Base-by-base conservation (phyloP, 2,329 filamentous ascomycete genomes). In the Verticillium alfalfae region DNA sequence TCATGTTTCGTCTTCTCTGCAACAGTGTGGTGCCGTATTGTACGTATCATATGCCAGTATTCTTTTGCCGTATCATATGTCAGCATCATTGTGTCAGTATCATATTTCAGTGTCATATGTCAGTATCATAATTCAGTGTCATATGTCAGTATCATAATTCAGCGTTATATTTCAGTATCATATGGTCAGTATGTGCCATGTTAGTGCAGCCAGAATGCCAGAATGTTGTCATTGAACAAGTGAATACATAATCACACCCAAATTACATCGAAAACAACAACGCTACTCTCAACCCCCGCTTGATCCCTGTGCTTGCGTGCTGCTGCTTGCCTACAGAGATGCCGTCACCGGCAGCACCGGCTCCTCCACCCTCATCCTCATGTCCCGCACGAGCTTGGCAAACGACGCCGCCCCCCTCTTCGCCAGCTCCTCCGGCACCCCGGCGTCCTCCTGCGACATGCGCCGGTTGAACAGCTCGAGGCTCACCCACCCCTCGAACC, bases 401-500 rank as follows among this genome's bases (percentile, higher is more conserved):
- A 79, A 81, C 0, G 87, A 87, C 13, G 84, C 79, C 0, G 71
- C 73, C 0, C 82, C 74, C 75, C 70, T 81, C 74, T 70, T 88
- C 77, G 66, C 90, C 87, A 92, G 3, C 67, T 84, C 80, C 61
- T 78, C 76, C 0, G 86, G 85, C 4, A 88, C 82, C 0, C 68
- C 70, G 3, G 76, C 61, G 10, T 80, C 80, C 10, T 74, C 70
- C 62, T 87, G 81, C 2, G 79, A 75, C 78, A 89, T 83, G 34
- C 79, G 79, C 38, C 82, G 74, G 67, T 86, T 85, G 70, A 92
- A 92, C 16, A 92, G 74, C 76, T 92, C 89, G 66, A 90, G 83
- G 68, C 87, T 90, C 56, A 91, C 79, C 84, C 87, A 91, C 2
- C 89, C 89, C 60, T 84, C 76, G 66, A 85, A 92, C 0, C 87